Conservation (phyloP, 176 grass and related monocot genomes). For the Sorghum bicolor region DNA sequence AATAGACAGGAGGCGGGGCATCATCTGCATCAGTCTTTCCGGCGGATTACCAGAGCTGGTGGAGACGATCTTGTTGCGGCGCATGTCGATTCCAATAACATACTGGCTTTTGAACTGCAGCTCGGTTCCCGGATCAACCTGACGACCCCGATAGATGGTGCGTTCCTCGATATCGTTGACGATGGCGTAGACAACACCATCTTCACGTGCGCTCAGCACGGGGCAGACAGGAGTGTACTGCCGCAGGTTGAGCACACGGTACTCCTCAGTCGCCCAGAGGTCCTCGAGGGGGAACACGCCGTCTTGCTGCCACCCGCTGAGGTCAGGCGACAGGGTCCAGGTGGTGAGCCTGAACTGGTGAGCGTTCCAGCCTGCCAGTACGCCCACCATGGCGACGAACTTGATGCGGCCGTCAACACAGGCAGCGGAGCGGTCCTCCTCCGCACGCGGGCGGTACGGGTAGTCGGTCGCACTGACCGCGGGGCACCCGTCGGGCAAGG, state of each 20-base stretch:
- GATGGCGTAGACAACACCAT: not conserved
- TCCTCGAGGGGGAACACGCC: not conserved
- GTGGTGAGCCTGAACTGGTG: not conserved
- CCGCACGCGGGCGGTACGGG: not conserved
- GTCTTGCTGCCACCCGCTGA: not conserved
- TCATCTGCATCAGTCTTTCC: too few species aligned
- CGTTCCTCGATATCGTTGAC: not conserved
- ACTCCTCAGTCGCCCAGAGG: not conserved
- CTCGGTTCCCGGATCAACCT: too few species aligned
- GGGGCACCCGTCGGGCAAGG: not conserved
- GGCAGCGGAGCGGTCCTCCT: not conserved
- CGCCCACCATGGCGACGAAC: slow-evolving; percentile 8
- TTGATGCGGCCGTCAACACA: not conserved
- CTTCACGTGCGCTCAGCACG: not conserved
- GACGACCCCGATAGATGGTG: too few species aligned
- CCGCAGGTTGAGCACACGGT: not conserved
- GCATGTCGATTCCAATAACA: slow-evolving; percentile 4
- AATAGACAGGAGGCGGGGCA: not conserved
- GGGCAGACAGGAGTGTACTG: not conserved
- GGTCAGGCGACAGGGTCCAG: slow-evolving; percentile 9
- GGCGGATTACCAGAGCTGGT: not conserved
- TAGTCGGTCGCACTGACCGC: not conserved
- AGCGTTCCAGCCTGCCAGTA: not conserved
- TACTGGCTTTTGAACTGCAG: not conserved
- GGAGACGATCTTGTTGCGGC: not conserved